Base-by-base conservation (phyloP, 352 stramenopile species). In the Pythium sp. region DNA sequence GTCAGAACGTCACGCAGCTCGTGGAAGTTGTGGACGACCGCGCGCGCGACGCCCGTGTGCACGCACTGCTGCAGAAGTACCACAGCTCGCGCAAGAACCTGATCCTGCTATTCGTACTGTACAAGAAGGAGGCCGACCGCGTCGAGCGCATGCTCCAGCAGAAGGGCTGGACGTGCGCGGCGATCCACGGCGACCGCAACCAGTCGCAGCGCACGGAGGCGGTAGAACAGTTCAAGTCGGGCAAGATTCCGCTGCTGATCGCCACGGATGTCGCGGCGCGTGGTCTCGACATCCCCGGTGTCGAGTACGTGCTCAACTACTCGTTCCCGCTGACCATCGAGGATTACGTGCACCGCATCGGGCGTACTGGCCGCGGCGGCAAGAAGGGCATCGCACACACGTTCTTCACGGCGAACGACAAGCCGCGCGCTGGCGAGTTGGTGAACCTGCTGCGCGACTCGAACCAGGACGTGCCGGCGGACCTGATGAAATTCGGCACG, bases 51-150 rank as follows among this genome's bases (percentile, higher is more conserved):
- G 78, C 80, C 20, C 86, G 82, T 28, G 82, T 99, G 24, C 82
- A 96, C 59, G 69, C 92, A 63, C 79, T 99, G n/a, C 75, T 99
- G 60, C 74, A 93, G 62, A 93, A 98, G 72, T 98, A 98, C 73
- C 92, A 98, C 77, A 82, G 75, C 64, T 90, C 75, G 69, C 91
- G 75, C 72, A 94, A 77, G 84, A 98, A 99, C 79, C 90, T 94
- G 26, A 82, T 99, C 47, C 77, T 99, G 34, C 77, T 99, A 3
- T 99, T 99, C 77, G 97, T 97, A 20, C 81, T 99, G 51, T 99
- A 99, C 82, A 99, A 99, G 89, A 99, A 99, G 75, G 98, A 99
- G 74, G 97, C 96, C 2, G 95, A 98, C 70, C 87, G 97, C 22
- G 84, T 99, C 41, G 97, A 99, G 76, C 79, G 81, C 34, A 97